Conservation (phyloP, 106 monocot genomes). For the Dioscorea dumetorum region DNA sequence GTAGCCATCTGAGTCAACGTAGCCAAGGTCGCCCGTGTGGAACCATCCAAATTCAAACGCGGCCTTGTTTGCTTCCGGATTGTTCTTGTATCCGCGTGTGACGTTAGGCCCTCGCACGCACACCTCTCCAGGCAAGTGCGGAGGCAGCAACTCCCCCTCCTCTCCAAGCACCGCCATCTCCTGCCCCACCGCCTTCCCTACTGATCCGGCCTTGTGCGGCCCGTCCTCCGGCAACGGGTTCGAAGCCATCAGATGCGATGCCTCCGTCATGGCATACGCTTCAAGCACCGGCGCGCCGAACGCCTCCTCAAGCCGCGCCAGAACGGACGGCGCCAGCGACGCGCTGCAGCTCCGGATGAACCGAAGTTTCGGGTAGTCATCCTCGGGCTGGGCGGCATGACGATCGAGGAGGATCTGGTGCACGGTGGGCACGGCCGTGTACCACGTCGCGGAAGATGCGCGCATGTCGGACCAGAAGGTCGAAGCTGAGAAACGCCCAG, state of each 20-base stretch:
- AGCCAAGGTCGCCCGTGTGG: conserved; percentile 84
- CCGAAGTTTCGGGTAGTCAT: conserved; percentile 62
- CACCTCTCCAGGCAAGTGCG: conserved; percentile 54
- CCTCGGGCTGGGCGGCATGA: conserved; percentile 50
- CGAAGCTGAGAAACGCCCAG: conserved; percentile 82
- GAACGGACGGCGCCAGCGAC: conserved; percentile 63
- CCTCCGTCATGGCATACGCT: conserved; percentile 98
- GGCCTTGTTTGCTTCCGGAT: conserved; percentile 61
- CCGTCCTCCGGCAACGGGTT: conserved; percentile 82
- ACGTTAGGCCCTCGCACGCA: conserved; percentile 85
- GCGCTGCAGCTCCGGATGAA: conserved; percentile 98
- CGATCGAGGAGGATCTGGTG: conserved; percentile 96
- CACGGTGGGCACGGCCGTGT: conserved; percentile 93
- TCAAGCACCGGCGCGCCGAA: conserved; percentile 87
- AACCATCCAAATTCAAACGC: conserved; percentile 90
- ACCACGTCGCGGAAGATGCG: conserved; percentile 69
- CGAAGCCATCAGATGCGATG: conserved; percentile 74
- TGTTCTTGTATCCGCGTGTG: conserved; percentile 74
- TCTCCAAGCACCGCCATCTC: conserved; percentile 71
- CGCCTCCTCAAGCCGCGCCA: conserved; percentile 50
- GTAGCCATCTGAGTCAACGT: conserved; percentile 71
- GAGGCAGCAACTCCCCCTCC: conserved; percentile 18
- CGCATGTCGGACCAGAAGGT: conserved; percentile 72
- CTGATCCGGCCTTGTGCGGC: conserved; percentile 65
- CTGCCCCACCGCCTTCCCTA: conserved; percentile 65